Percentiles rank a stretch among this genome's conserved stretches.
These are phyloP conservation scores for Daedaleopsis sinensis DNA, from an alignment of 768 basidiomycete species.

Conservation along the genomic window DNA sequence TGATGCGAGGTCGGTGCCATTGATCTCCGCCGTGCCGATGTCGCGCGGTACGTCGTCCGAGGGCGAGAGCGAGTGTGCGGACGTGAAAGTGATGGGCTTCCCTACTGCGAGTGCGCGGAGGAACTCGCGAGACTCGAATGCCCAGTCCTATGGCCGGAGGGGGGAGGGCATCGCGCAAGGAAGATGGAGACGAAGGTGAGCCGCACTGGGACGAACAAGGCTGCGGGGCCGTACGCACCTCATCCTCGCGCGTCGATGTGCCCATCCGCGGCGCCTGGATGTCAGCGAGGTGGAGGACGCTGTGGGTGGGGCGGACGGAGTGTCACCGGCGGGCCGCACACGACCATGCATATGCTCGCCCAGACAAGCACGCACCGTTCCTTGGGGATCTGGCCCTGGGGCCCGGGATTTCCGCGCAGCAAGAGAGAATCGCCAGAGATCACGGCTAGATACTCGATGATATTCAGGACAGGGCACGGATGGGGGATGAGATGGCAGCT, in stretches of 20 bases:
- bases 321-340: neutral
- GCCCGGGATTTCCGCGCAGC: conserved; percentile 72
- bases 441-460: conserved; percentile 59
- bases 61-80: conserved; percentile 77
- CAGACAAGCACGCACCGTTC: conserved; percentile 64
- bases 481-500: conserved; percentile 10
- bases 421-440: conserved; percentile 91
- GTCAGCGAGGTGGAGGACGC: conserved; percentile 89
- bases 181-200: neutral
- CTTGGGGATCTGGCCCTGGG: conserved; percentile 87
- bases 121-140: conserved; percentile 93
- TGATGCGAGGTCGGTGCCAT: conserved; percentile 68
- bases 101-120: conserved; percentile 84
- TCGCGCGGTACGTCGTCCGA: conserved; percentile 81
- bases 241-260: conserved; percentile 77
- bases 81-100: conserved; percentile 85
- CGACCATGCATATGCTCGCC: neutral
- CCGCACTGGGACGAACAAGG: no score
- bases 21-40: conserved; percentile 75
- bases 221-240: conserved; percentile 48
- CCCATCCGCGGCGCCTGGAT: conserved; percentile 85
- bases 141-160: conserved; percentile 67
- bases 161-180: neutral
- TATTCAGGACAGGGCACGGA: conserved; percentile 25
- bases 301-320: conserved; percentile 34